Base-by-base conservation (phyloP, 1,284 basidiomycete species). In the Trichosporon sp. region DNA sequence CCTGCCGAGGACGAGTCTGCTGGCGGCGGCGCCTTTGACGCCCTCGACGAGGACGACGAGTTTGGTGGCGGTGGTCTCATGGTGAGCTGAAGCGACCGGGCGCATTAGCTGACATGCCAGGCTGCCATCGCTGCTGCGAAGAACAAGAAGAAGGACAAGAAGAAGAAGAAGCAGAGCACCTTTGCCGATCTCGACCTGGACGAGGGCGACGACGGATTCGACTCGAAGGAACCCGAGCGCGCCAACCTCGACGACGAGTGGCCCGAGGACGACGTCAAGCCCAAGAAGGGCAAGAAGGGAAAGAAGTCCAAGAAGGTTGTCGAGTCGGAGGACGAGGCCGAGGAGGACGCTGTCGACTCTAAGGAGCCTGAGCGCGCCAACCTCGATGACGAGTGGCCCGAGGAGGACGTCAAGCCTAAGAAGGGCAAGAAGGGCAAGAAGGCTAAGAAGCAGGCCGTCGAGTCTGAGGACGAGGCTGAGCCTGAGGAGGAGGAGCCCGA, bases 61-160 rank as follows among this genome's bases (percentile, higher is more conserved):
- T 88, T 87, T 32, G 86, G 88, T 34, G 78, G 89, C 86, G 92
- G 90, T 54, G 90, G 90, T 27, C 82, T 94, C 44, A 92, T 94
- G 91, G 91, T 91, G 73, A 63, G 87, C 81, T 29, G n/a, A 21
- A 58, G 16, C 6, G 13, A 23, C 14, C 32, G 16, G 13, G 13
- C 29, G 34, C n/a, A 10, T 6, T 37, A 16, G 36, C 63, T 63
- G 56, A 63, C 33, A 16, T 40, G 27, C 29, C 40, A 66, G 60
- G 64, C 62, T 27, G 61, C 65, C 34, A 67, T 65, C 33, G 60
- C 62, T 16, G 67, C 67, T 19, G 65, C 67, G 54, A 68, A 68
- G 64, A 76, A 72, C 68, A 71, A 71, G 27, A 79, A 81, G 70
- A 72, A 72, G 68, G 70, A 69, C 56, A 75, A 77, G 71, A 75